Percentiles rank a stretch among this genome's conserved stretches.
Evolutionary conservation across 805 yeast species (phyloP).

Genomic region (Saturnispora sekii): DNA sequence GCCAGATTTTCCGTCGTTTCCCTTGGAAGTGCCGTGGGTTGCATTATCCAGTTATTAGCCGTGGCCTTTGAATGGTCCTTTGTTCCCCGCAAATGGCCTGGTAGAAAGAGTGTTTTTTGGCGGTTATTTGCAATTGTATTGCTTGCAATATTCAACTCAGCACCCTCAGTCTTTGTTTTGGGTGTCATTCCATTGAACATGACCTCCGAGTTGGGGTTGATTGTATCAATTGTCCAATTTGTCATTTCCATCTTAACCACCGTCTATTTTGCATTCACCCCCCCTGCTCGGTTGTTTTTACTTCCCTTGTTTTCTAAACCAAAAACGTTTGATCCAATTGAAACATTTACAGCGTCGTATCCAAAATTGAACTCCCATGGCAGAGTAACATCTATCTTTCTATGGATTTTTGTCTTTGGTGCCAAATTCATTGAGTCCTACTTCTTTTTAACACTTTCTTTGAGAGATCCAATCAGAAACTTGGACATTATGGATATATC

Average conservation of each 20-base stretch:
- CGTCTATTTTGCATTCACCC: conserved; percentile 34
- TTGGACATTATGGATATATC: conserved; percentile 34
- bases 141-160: conserved; percentile 27
- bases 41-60: conserved; percentile 32
- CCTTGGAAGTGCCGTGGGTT: conserved; percentile 37
- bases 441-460: conserved; percentile 42
- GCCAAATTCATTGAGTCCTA: conserved; percentile 47
- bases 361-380: conserved; percentile 32
- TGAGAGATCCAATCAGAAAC: conserved; percentile 43
- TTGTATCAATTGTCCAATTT: conserved; percentile 34
- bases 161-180: conserved; percentile 35
- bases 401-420: conserved; percentile 39
- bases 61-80: conserved; percentile 34
- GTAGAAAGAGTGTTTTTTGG: conserved; percentile 30
- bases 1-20: conserved; percentile 35
- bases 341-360: conserved; percentile 35
- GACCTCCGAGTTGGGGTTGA: conserved; percentile 28
- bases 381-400: conserved; percentile 30
- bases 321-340: conserved; percentile 27
- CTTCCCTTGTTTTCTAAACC: conserved; percentile 15
- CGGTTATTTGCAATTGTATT: conserved; percentile 28
- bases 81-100: conserved; percentile 41
- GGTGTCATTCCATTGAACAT: conserved; percentile 29
- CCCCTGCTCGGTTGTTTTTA: conserved; percentile 26
- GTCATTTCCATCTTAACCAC: conserved; percentile 33